Base-by-base conservation (phyloP, 768 basidiomycete genomes). In the Obba rivulosa region DNA sequence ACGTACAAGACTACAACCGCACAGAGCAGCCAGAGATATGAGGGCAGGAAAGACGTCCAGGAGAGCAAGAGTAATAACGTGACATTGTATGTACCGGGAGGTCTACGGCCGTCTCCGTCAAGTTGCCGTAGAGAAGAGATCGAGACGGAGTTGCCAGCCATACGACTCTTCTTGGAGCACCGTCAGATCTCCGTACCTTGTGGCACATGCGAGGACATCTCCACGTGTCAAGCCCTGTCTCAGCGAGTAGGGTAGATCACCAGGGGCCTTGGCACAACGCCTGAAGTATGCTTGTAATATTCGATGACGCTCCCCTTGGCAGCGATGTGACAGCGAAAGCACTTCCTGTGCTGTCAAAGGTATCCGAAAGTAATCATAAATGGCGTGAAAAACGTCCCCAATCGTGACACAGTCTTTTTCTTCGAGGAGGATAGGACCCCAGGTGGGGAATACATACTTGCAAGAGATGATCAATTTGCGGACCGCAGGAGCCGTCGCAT, bases 351-450 rank as follows among this genome's bases (percentile, higher is more conserved):
- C 51, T 4, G 71, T 71, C 38, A 83, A 55, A 2, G 69, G 70
- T 21, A 48, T 56, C 48, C 70, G 77, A 57, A 80, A 70, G 59
- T 78, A 79, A 0, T 60, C 56, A 54, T 77, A 70, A 16, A 83
- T 70, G 8, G 70, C 75, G 34, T 73, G 64, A 20, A 83, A 62
- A 52, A 81, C 41, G 53, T 79, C 76, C 41, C 62, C 48, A 13
- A 80, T 57, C 9, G 72, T 75, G 22, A 76, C 63, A 0, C 31
- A 11, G 50, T 35, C 25, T 42, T 11, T 58, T 51, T 10, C 53
- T 51, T 71, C 57, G 42, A 81, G 56, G 34, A 69, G 50, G 48
- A 83, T 71, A 0, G 75, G 74, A 2, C 78, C 77, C 82, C 83
- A 74, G 49, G 54, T 21, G 31, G 28, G 34, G 31, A 54, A 41